phyloP scores from a whole-genome alignment of 169 alveolate species.

The Eimeria nieschulzi region DNA sequence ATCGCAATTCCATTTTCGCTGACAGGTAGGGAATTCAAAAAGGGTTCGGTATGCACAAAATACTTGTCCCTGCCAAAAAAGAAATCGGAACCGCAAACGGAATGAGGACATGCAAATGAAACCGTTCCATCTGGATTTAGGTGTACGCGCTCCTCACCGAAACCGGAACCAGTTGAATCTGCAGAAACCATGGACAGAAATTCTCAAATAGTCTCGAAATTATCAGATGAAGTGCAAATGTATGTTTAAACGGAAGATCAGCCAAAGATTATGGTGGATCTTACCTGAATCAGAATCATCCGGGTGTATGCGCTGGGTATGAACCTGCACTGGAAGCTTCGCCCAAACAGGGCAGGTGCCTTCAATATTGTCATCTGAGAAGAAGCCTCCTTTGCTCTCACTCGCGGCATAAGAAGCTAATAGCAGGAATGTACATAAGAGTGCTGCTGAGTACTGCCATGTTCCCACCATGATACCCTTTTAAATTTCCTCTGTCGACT shows the following conservation, averaged over 20 bases:
- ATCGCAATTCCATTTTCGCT: not conserved
- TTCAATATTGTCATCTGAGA: no score
- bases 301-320: not conserved
- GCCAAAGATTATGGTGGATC: not conserved
- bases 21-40: not conserved
- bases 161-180: not conserved
- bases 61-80: conserved; percentile 22
- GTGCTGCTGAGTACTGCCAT: not conserved
- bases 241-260: not conserved
- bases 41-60: not conserved
- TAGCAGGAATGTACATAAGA: not conserved
- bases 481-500: not conserved
- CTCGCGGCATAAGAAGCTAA: not conserved
- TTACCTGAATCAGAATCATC: not conserved
- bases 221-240: not conserved
- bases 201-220: not conserved
- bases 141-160: conserved; percentile 37
- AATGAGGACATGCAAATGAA: conserved; percentile 39
- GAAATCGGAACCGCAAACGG: conserved; percentile 39
- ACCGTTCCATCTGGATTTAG: conserved; percentile 12
- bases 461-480: not conserved
- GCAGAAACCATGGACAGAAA: not conserved
- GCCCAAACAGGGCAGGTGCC: not conserved
- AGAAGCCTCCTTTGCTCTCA: no score
- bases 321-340: not conserved